Evolutionary conservation across 2,329 filamentous ascomycete genomes (phyloP).

Genomic region (Cylindrodendrum hubeiense): DNA sequence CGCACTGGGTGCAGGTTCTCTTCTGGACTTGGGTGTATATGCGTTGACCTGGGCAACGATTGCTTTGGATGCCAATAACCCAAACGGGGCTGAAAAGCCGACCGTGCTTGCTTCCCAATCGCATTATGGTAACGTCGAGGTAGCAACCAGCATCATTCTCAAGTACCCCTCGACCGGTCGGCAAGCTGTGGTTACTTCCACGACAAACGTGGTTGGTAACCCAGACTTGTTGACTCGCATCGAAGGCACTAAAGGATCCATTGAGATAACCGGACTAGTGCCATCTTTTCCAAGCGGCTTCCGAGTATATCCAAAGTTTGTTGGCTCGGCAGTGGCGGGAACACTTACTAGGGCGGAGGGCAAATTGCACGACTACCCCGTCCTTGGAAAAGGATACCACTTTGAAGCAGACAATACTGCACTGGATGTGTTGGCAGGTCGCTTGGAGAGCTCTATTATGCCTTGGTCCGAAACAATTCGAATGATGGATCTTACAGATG

Average conservation of each 20-base stretch:
- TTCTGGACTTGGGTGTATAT: slow-evolving; percentile 61
- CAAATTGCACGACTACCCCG: neutral
- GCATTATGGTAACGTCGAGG: slow-evolving; percentile 50
- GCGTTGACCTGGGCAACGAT: slow-evolving; percentile 55
- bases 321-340: neutral
- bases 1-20: slow-evolving; percentile 55
- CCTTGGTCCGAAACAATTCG: neutral
- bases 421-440: neutral
- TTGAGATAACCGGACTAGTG: slow-evolving; percentile 51
- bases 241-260: slow-evolving; percentile 54
- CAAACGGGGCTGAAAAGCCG: slow-evolving; percentile 43
- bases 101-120: slow-evolving; percentile 54
- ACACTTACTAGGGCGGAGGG: neutral
- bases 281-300: slow-evolving; percentile 51
- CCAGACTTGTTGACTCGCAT: slow-evolving; percentile 50
- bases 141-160: slow-evolving; percentile 53
- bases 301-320: slow-evolving; percentile 46
- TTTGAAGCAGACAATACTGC: slow-evolving; percentile 5
- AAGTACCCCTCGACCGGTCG: slow-evolving; percentile 51
- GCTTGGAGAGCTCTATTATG: neutral
- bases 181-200: slow-evolving; percentile 57
- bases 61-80: slow-evolving; percentile 47
- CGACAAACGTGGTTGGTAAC: slow-evolving; percentile 43
- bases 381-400: neutral
- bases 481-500: slow-evolving; percentile 4